Percentiles rank a stretch among this genome's conserved stretches.
phyloP scores from a whole-genome alignment of 2,329 filamentous ascomycete species.

The Penicillium sp. region DNA sequence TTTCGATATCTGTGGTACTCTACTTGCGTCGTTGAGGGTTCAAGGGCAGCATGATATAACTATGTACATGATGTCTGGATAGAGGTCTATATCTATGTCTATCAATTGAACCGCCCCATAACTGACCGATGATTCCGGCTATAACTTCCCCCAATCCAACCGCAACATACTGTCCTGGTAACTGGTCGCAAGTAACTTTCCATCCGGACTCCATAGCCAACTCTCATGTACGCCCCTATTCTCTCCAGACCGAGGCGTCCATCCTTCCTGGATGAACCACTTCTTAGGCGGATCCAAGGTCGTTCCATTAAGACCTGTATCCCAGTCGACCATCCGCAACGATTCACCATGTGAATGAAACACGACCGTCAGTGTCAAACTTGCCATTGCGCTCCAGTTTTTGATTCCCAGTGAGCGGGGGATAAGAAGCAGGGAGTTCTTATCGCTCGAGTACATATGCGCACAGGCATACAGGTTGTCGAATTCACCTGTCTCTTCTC shows the following conservation, averaged over 20 bases:
- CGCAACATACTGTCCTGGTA: constrained; percentile 57
- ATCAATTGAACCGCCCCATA: not conserved
- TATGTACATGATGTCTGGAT: not conserved
- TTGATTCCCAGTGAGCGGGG: constrained; percentile 54
- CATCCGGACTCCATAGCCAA: constrained; percentile 50
- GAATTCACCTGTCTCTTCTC: constrained; percentile 38
- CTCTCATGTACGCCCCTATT: constrained; percentile 55
- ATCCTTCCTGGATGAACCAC: constrained; percentile 58
- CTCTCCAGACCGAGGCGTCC: constrained; percentile 49
- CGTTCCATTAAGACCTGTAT: constrained; percentile 7
- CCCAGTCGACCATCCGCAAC: constrained; percentile 49
- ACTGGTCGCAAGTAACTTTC: constrained; percentile 52
- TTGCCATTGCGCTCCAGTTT: constrained; percentile 50
- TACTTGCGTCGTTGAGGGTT: not conserved
- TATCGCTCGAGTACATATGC: constrained; percentile 62
- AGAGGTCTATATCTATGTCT: not conserved
- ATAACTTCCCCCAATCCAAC: constrained; percentile 34
- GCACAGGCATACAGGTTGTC: constrained; percentile 63
- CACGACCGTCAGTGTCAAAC: constrained; percentile 54
- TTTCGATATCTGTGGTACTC: not conserved
- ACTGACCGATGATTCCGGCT: not conserved
- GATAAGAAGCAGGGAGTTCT: constrained; percentile 59
- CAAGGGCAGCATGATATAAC: not conserved
- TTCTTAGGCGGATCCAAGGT: constrained; percentile 34
- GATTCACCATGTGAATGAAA: constrained; percentile 50